Percentiles rank a stretch among this genome's conserved stretches.
Conservation (phyloP, 1,139 yeast genomes). For the Hyphopichia wangnamkhiaoensis region DNA sequence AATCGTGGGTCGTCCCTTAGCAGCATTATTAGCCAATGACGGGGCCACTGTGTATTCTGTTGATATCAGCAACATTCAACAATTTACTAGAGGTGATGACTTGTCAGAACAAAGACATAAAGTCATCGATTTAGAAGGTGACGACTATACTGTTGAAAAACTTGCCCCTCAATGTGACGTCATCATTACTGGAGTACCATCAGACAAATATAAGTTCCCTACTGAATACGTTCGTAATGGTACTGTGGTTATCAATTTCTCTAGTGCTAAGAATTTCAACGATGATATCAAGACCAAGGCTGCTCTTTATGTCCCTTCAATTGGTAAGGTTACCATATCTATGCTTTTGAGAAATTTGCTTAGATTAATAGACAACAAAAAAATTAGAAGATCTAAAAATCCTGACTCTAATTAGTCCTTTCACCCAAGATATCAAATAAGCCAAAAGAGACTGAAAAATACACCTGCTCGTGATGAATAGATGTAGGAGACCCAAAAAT, state of each 20-base stretch:
- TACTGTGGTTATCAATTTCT: conserved; percentile 85
- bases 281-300: conserved; percentile 81
- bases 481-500: background rate
- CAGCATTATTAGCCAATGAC: conserved; percentile 93
- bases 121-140: conserved; percentile 65
- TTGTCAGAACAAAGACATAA: conserved; percentile 79
- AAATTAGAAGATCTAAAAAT: conserved; percentile 17
- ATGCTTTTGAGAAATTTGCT: conserved; percentile 88
- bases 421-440: background rate
- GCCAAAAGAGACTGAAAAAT: background rate
- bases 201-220: conserved; percentile 80
- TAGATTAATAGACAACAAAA: conserved; percentile 70
- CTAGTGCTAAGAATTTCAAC: conserved; percentile 83
- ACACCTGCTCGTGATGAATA: background rate
- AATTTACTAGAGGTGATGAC: conserved; percentile 93
- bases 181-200: conserved; percentile 93
- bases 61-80: conserved; percentile 84
- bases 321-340: conserved; percentile 93
- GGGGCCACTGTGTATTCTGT: conserved; percentile 96
- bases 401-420: background rate
- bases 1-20: conserved; percentile 95
- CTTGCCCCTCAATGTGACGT: conserved; percentile 82
- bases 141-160: conserved; percentile 52
- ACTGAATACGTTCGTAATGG: conserved; percentile 79
- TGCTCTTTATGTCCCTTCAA: conserved; percentile 88